Conservation (phyloP, 169 alveolate species). For the Amoebophrya sp. region DNA sequence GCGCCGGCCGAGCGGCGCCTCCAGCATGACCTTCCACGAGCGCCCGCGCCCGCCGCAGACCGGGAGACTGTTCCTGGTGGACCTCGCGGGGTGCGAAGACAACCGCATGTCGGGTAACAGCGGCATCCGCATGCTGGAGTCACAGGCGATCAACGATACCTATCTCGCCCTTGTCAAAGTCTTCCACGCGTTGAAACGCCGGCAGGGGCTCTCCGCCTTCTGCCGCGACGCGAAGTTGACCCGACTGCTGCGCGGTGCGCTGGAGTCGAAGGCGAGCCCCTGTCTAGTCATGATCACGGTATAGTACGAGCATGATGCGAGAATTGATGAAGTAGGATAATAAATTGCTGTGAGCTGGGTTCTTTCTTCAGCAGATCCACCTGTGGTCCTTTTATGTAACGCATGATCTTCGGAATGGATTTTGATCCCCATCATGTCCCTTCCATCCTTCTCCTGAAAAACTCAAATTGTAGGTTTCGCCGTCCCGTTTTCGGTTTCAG, state of each 20-base stretch:
- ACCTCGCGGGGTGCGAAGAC: slow-evolving; percentile 9
- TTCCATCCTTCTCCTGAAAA: no score
- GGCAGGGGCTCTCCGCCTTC: not conserved
- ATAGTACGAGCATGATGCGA: no score
- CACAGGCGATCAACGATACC: not conserved
- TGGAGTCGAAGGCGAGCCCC: not conserved
- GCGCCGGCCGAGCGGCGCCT: not conserved
- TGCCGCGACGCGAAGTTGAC: slow-evolving; percentile 1
- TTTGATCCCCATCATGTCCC: no score
- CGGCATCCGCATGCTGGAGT: not conserved
- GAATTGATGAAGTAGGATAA: no score
- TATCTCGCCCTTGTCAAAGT: not conserved
- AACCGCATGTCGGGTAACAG: not conserved
- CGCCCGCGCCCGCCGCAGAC: slow-evolving; percentile 17
- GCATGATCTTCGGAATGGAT: no score
- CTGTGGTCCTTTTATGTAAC: no score
- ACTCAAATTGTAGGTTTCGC: not conserved
- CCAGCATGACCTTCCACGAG: not conserved
- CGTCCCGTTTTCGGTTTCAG: not conserved
- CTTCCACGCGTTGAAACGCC: not conserved
- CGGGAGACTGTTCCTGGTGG: not conserved
- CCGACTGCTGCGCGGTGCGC: slow-evolving; percentile 5
- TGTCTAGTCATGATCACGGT: slow-evolving; percentile 8
- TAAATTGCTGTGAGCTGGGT: no score
- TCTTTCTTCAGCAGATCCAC: no score